Evolutionary conservation across 1,139 yeast species (phyloP).

Genomic region (Insectozyma bohioensis): DNA sequence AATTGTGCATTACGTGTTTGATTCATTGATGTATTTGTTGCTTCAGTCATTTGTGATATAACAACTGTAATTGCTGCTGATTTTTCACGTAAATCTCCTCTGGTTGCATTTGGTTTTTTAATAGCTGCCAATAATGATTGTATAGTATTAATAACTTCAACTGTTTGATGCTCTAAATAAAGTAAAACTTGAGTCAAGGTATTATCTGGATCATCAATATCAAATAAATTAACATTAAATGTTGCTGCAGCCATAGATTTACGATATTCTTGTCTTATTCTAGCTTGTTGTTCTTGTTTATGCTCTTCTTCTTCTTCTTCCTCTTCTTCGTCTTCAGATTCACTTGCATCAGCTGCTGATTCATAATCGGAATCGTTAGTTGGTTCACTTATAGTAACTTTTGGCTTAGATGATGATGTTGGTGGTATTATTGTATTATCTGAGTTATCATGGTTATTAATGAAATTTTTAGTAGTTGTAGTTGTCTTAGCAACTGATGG

Average conservation of each 20-base stretch:
- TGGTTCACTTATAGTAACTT: slow-evolving; percentile 6
- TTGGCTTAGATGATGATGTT: not conserved
- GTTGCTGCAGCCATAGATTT: slow-evolving; percentile 55
- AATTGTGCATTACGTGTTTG: slow-evolving; percentile 81
- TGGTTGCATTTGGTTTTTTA: slow-evolving; percentile 72
- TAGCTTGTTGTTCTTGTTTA: slow-evolving; percentile 32
- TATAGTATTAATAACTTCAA: slow-evolving; percentile 85
- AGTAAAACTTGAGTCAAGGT: slow-evolving; percentile 80
- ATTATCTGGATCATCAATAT: slow-evolving; percentile 81
- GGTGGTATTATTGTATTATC: not conserved
- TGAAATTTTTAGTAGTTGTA: not conserved
- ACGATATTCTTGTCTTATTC: slow-evolving; percentile 48
- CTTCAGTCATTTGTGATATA: slow-evolving; percentile 85
- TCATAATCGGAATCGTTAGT: slow-evolving; percentile 2
- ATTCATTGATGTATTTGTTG: slow-evolving; percentile 84
- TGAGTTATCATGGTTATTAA: not conserved
- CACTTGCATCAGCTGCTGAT: slow-evolving; percentile 4
- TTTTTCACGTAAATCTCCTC: slow-evolving; percentile 70
- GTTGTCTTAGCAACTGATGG: not conserved
- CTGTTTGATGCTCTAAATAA: slow-evolving; percentile 92
- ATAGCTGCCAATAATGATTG: slow-evolving; percentile 77
- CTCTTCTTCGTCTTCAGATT: slow-evolving; percentile 14
- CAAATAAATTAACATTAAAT: slow-evolving; percentile 72
- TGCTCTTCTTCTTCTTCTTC: slow-evolving; percentile 20
- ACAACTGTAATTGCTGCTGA: slow-evolving; percentile 74